Conservation (phyloP, 2,329 filamentous ascomycete species). For the Pseudogymnoascus pannorum region DNA sequence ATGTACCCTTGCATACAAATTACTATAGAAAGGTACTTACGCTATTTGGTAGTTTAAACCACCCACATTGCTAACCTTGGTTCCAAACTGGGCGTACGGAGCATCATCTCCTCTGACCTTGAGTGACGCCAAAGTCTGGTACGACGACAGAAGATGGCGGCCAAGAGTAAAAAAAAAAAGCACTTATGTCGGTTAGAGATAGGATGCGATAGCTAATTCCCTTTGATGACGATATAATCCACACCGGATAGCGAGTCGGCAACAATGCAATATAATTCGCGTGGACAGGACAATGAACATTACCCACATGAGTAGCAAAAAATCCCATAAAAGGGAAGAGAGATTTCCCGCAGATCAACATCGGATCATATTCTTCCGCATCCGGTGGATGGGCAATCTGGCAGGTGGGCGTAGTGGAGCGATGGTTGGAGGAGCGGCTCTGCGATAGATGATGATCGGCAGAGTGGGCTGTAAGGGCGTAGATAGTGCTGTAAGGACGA, state of each 20-base stretch:
- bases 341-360: neutral
- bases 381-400: neutral
- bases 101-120: neutral
- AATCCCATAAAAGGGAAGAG: neutral
- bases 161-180: neutral
- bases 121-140: neutral
- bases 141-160: neutral
- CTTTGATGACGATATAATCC: neutral
- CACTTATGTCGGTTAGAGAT: neutral
- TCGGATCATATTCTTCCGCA: neutral
- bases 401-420: neutral
- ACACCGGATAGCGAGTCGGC: neutral
- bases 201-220: neutral
- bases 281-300: neutral
- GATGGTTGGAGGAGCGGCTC: slow-evolving; percentile 2
- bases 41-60: neutral
- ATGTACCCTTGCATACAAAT: neutral
- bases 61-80: neutral
- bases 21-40: neutral
- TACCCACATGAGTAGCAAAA: neutral
- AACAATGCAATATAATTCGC: neutral
- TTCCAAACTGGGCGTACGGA: neutral
- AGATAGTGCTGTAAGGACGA: neutral
- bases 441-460: neutral
- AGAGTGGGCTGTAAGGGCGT: neutral